Evolutionary conservation across 2,329 filamentous ascomycete genomes (phyloP).

Genomic region (Penicillium digitatum): DNA sequence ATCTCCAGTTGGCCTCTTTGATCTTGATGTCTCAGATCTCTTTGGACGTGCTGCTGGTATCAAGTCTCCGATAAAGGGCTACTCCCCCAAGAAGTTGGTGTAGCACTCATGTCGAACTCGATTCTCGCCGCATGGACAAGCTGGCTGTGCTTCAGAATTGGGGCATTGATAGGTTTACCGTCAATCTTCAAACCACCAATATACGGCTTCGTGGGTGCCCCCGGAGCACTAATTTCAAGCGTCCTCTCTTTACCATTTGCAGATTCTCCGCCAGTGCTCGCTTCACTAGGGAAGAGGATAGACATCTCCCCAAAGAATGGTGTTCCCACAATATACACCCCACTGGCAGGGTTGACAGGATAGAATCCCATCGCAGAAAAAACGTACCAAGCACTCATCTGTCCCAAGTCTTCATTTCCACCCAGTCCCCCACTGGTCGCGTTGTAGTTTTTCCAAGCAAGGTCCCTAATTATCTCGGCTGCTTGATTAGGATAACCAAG

Average conservation of each 20-base stretch:
- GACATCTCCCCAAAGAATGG: slow-evolving; percentile 48
- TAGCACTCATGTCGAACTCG: slow-evolving; percentile 46
- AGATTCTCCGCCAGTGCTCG: slow-evolving; percentile 26
- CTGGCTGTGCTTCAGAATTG: slow-evolving; percentile 41
- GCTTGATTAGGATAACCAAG: slow-evolving; percentile 41
- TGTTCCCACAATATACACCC: slow-evolving; percentile 46
- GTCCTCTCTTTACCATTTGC: slow-evolving; percentile 17
- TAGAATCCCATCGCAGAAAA: slow-evolving; percentile 50
- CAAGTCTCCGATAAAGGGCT: slow-evolving; percentile 5
- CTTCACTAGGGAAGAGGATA: slow-evolving; percentile 37
- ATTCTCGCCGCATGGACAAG: slow-evolving; percentile 41
- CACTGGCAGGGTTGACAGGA: slow-evolving; percentile 45
- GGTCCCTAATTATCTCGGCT: slow-evolving; percentile 38
- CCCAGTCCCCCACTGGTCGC: slow-evolving; percentile 46
- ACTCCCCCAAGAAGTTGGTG: slow-evolving; percentile 34
- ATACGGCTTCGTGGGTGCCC: slow-evolving; percentile 41
- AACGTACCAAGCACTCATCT: slow-evolving; percentile 52
- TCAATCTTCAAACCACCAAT: slow-evolving; percentile 43
- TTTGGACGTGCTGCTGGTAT: not conserved
- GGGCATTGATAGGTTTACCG: slow-evolving; percentile 32
- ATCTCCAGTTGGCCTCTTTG: fast-evolving
- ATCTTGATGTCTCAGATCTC: not conserved
- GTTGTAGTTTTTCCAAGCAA: slow-evolving; percentile 46
- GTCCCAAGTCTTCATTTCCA: slow-evolving; percentile 50
- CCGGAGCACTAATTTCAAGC: slow-evolving; percentile 43